Conservation (phyloP, 805 yeast species). For the Barnettozyma botsteinii region DNA sequence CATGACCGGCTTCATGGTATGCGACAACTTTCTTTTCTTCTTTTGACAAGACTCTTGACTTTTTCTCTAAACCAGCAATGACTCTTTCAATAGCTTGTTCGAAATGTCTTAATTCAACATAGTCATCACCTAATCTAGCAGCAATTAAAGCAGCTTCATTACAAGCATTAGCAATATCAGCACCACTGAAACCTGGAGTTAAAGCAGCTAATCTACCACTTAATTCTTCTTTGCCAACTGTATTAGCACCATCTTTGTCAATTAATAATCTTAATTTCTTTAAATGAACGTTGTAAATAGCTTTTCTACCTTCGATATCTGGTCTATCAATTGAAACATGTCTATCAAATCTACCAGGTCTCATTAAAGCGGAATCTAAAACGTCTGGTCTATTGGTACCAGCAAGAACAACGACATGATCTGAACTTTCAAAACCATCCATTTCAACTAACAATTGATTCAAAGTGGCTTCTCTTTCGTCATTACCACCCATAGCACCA, state of each 20-base stretch:
- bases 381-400: conserved; percentile 95
- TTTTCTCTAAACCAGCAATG: conserved; percentile 89
- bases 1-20: conserved; percentile 96
- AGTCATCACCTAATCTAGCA: conserved; percentile 64
- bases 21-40: conserved; percentile 85
- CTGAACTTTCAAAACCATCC: conserved; percentile 89
- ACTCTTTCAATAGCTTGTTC: conserved; percentile 93
- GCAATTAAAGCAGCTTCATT: conserved; percentile 94
- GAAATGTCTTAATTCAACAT: conserved; percentile 66
- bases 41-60: conserved; percentile 68
- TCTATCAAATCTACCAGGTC: conserved; percentile 95
- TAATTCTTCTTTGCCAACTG: conserved; percentile 47
- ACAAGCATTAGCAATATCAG: conserved; percentile 92
- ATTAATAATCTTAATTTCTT: conserved; percentile 45
- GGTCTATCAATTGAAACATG: conserved; percentile 84
- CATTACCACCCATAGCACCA: conserved; percentile 74
- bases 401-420: conserved; percentile 89
- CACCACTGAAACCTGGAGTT: conserved; percentile 95
- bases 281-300: conserved; percentile 78
- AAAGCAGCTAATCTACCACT: conserved; percentile 84
- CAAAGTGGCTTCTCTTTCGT: conserved; percentile 88
- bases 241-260: conserved; percentile 35
- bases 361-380: conserved; percentile 78
- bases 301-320: conserved; percentile 83
- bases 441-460: conserved; percentile 90